Evolutionary conservation across 768 basidiomycete genomes (phyloP).

Genomic region (Trametopsis cervina): DNA sequence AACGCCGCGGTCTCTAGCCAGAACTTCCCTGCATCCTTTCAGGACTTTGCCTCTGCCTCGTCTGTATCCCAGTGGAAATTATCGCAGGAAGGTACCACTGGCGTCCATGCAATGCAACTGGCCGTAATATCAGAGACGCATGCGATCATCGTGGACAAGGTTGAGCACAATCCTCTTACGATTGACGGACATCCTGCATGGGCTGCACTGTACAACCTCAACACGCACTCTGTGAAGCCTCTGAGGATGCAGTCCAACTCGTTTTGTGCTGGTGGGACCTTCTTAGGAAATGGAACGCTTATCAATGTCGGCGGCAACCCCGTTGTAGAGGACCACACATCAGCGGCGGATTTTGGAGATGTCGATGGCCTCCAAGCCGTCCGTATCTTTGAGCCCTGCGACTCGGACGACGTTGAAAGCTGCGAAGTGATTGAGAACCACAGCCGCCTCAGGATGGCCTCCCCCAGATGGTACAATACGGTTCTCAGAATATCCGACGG

Average conservation of each 20-base stretch:
- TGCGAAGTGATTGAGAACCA: constrained; percentile 69
- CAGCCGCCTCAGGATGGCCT: constrained; percentile 58
- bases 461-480: constrained; percentile 78
- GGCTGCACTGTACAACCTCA: constrained; percentile 68
- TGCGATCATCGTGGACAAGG: constrained; percentile 75
- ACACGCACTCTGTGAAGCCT: constrained; percentile 53
- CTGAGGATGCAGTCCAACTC: constrained; percentile 71
- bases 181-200: constrained; percentile 75
- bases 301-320: constrained; percentile 81
- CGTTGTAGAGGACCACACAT: constrained; percentile 56
- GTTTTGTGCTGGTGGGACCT: constrained; percentile 80
- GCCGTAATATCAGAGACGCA: constrained; percentile 61
- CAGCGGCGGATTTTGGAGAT: constrained; percentile 71
- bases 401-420: constrained; percentile 33
- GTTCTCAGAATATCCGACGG: constrained; percentile 65
- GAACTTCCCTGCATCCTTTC: neutral
- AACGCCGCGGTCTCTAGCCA: neutral
- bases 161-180: constrained; percentile 76
- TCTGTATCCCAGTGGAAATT: constrained; percentile 43
- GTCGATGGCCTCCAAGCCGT: constrained; percentile 66
- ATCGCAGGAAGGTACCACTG: constrained; percentile 59
- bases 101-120: constrained; percentile 76
- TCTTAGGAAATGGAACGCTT: constrained; percentile 69
- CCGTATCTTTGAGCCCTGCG: constrained; percentile 65
- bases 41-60: constrained; percentile 4